Conservation (phyloP, 495 filamentous ascomycete species). For the Hyaloscypha hepaticicola region DNA sequence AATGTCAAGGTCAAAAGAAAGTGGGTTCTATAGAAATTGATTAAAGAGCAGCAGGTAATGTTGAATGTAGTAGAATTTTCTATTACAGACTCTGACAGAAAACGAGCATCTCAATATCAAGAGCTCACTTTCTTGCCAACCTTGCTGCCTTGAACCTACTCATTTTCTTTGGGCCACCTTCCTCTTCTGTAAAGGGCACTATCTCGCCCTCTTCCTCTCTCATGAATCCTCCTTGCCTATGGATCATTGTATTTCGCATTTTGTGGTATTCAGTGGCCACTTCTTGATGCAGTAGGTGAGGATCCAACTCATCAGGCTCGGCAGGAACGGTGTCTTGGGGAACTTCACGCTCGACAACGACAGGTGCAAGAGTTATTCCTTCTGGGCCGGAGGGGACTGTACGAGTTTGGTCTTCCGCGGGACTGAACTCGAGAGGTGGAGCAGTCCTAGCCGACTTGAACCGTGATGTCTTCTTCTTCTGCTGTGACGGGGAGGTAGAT, state of each 20-base stretch:
- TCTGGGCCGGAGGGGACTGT: constrained; percentile 51
- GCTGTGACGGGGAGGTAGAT: constrained; percentile 18
- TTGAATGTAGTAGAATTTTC: constrained; percentile 6
- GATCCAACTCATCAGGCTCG: constrained; percentile 73
- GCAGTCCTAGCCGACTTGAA: constrained; percentile 41
- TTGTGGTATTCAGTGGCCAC: constrained; percentile 78
- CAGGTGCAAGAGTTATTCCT: constrained; percentile 55
- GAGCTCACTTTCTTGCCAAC: constrained; percentile 38
- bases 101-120: not conserved
- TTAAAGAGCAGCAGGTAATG: not conserved
- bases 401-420: constrained; percentile 22
- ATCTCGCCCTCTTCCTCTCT: constrained; percentile 59
- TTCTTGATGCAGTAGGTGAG: constrained; percentile 68
- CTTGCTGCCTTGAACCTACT: constrained; percentile 90
- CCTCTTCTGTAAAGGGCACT: constrained; percentile 63
- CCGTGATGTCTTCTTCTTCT: constrained; percentile 44
- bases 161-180: constrained; percentile 67
- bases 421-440: constrained; percentile 41
- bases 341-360: constrained; percentile 60
- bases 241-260: constrained; percentile 75
- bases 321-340: constrained; percentile 34
- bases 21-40: not conserved
- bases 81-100: not conserved
- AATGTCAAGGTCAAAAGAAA: not conserved
- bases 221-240: constrained; percentile 72